Evolutionary conservation across 106 monocot genomes (phyloP).

Genomic region (Dendrobium chrysotoxum): DNA sequence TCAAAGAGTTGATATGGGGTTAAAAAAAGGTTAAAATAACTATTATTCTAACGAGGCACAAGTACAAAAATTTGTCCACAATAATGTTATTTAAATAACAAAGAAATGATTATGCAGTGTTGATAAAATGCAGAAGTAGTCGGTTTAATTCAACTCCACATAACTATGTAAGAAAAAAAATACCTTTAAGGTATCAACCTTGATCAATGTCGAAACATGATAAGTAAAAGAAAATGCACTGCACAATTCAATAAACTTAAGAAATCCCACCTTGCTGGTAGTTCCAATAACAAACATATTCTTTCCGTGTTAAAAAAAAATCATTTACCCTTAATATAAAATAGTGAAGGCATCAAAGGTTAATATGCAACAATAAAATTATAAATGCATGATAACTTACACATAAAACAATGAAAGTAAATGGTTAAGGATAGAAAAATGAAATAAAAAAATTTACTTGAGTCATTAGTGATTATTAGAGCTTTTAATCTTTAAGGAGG

Average conservation of each 20-base stretch:
- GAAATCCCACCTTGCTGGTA: conserved; percentile 78
- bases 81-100: neutral
- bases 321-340: neutral
- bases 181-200: conserved; percentile 80
- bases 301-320: conserved; percentile 68
- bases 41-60: too few species aligned
- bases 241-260: conserved; percentile 86
- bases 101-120: neutral
- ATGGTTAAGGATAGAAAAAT: too few species aligned
- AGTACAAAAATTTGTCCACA: too few species aligned
- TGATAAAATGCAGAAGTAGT: neutral
- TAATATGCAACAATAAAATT: neutral
- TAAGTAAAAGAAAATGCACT: conserved; percentile 78
- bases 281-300: conserved; percentile 89
- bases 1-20: too few species aligned
- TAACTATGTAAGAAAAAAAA: neutral
- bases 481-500: too few species aligned
- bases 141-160: neutral
- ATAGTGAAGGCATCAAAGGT: too few species aligned
- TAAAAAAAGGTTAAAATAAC: too few species aligned
- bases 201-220: conserved; percentile 65
- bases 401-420: too few species aligned
- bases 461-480: too few species aligned
- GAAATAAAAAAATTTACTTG: too few species aligned
- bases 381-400: neutral